These are phyloP conservation scores for Corynespora cassiicola DNA, from an alignment of 2,329 filamentous ascomycete species.

Conservation along the genomic window DNA sequence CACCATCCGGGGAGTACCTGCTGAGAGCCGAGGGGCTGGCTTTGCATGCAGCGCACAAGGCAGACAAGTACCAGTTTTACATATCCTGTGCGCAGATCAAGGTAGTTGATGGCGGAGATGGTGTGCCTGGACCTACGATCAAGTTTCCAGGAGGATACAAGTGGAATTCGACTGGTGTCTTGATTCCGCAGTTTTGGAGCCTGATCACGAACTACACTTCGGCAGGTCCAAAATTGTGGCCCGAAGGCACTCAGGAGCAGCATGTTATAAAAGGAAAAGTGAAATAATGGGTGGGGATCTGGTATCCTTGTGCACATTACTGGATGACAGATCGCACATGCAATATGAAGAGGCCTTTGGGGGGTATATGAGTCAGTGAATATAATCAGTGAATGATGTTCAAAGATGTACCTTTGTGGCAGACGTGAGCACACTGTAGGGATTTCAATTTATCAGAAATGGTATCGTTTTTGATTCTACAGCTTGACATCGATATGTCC, in stretches of 20 bases:
- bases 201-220: conserved; percentile 13
- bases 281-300: too few relatives aligned
- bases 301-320: too few relatives aligned
- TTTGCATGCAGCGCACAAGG: conserved; percentile 30
- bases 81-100: conserved; percentile 18
- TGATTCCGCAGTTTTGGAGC: conserved; percentile 63
- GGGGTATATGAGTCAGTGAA: too few relatives aligned
- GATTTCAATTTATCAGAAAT: too few relatives aligned
- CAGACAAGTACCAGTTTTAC: conserved; percentile 42
- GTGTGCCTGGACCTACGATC: conserved; percentile 49
- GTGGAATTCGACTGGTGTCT: conserved; percentile 61
- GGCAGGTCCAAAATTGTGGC: conserved; percentile 15
- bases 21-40: conserved; percentile 15
- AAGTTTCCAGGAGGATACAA: conserved; percentile 62
- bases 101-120: conserved; percentile 27
- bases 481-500: too few relatives aligned
- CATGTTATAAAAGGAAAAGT: conserved; percentile 10
- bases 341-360: too few relatives aligned
- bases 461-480: too few relatives aligned
- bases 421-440: too few relatives aligned
- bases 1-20: conserved; percentile 40
- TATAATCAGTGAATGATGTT: too few relatives aligned
- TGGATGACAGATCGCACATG: too few relatives aligned
- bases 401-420: too few relatives aligned
- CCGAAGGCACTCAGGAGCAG: conserved; percentile 5